These are phyloP conservation scores for Mortierella sp. DNA, from an alignment of 371 early-diverging fungal species.

Conservation along the genomic window DNA sequence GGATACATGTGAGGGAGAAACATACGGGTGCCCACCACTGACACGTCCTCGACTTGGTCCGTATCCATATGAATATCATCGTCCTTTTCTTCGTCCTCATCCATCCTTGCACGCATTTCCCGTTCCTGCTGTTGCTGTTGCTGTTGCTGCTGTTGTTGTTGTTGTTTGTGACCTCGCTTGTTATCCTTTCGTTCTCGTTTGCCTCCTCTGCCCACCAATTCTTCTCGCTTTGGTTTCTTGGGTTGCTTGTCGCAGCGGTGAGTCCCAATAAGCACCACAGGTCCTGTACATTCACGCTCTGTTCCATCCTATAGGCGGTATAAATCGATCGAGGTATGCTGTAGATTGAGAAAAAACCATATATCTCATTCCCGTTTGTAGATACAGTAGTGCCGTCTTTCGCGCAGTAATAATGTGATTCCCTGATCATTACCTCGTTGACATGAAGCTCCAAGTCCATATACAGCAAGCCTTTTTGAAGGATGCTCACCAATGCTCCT, in stretches of 20 bases:
- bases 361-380: no score
- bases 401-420: no score
- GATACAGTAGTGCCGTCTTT: no score
- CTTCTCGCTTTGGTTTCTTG: slow-evolving; percentile 53
- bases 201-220: slow-evolving; percentile 34
- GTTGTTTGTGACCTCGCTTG: slow-evolving; percentile 59
- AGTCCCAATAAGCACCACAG: slow-evolving; percentile 77
- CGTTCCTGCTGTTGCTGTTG: slow-evolving; percentile 27
- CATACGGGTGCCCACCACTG: slow-evolving; percentile 46
- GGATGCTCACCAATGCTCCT: slow-evolving; percentile 86
- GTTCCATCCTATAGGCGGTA: slow-evolving; percentile 72
- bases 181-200: slow-evolving; percentile 67
- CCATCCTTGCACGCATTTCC: slow-evolving; percentile 9
- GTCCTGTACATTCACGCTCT: slow-evolving; percentile 77
- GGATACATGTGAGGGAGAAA: neutral
- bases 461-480: slow-evolving; percentile 95
- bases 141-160: slow-evolving; percentile 48
- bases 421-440: slow-evolving; percentile 65
- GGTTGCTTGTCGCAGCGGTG: slow-evolving; percentile 73
- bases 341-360: no score
- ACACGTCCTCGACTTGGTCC: slow-evolving; percentile 46
- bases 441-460: slow-evolving; percentile 89
- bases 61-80: slow-evolving; percentile 37
- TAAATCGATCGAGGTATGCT: neutral
- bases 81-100: slow-evolving; percentile 31